phyloP scores from a whole-genome alignment of 768 basidiomycete genomes.

The Hydnum rufescens region DNA sequence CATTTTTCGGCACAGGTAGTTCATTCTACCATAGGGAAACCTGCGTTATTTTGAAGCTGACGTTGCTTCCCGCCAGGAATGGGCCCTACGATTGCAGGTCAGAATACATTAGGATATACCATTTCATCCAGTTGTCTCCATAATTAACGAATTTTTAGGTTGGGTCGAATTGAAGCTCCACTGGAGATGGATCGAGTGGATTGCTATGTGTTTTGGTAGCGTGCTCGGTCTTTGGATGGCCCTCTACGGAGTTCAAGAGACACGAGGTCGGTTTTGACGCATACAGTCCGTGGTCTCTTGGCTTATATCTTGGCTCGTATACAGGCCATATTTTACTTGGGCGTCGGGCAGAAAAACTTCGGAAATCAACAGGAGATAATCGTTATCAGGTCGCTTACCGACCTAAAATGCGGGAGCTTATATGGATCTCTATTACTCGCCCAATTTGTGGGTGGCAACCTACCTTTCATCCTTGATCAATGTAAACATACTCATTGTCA shows the following conservation, averaged over 20 bases:
- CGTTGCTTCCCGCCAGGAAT: slow-evolving; percentile 15
- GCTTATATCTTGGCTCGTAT: neutral
- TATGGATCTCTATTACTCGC: slow-evolving; percentile 49
- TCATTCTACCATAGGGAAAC: too few relatives aligned
- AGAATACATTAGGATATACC: slow-evolving; percentile 17
- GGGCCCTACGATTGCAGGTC: slow-evolving; percentile 43
- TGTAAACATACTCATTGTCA: neutral
- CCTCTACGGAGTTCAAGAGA: neutral
- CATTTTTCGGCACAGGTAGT: slow-evolving; percentile 37
- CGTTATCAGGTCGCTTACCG: slow-evolving; percentile 50
- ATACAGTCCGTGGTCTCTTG: neutral
- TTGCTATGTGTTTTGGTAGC: slow-evolving; percentile 35
- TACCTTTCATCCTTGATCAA: slow-evolving; percentile 10
- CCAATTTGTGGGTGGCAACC: slow-evolving; percentile 37
- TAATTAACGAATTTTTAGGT: too few relatives aligned
- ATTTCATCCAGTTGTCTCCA: neutral
- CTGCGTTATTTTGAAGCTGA: slow-evolving; percentile 18
- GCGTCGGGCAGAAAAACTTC: slow-evolving; percentile 36
- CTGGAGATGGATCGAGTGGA: slow-evolving; percentile 80
- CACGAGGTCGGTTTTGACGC: too few relatives aligned
- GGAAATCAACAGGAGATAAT: slow-evolving; percentile 43
- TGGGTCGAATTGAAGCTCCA: slow-evolving; percentile 38
- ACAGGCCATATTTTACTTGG: slow-evolving; percentile 50
- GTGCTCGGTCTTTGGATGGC: slow-evolving; percentile 6
- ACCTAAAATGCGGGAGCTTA: slow-evolving; percentile 32